Conservation (phyloP, 179 eudicot genomes). For the Patellifolia procumbens region DNA sequence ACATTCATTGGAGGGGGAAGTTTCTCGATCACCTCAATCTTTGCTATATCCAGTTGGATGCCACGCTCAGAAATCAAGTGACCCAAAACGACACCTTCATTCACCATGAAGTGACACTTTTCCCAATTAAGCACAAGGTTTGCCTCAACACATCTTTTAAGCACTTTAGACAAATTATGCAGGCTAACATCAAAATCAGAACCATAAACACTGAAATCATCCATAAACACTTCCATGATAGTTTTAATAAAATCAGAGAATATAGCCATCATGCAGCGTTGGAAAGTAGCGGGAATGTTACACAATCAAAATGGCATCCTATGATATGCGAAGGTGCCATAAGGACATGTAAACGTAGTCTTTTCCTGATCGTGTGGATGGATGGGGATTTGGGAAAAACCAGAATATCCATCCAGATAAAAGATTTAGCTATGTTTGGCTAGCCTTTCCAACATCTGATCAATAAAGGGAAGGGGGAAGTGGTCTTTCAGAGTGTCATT, state of each 20-base stretch:
- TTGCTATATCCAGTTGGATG: not conserved
- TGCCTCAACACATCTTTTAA: not conserved
- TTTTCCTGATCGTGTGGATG: not conserved
- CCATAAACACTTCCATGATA: no score
- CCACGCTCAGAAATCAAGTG: not conserved
- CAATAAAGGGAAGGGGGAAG: not conserved
- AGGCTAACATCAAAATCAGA: not conserved
- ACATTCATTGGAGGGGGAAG: no score
- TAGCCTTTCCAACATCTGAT: not conserved
- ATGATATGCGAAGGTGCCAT: not conserved
- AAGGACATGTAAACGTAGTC: not conserved
- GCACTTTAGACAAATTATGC: not conserved
- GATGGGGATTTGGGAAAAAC: not conserved
- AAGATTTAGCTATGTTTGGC: no score
- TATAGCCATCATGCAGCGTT: not conserved
- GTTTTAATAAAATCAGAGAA: not conserved
- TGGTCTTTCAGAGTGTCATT: not conserved
- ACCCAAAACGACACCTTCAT: not conserved
- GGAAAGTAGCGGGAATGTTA: not conserved
- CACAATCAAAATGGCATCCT: not conserved
- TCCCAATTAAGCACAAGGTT: not conserved
- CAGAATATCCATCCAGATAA: not conserved
- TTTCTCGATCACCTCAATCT: not conserved
- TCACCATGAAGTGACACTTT: slow-evolving; percentile 5
- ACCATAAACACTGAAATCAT: not conserved